Percentiles rank a stretch among this genome's conserved stretches.
Conservation (phyloP, 2,329 filamentous ascomycete genomes). For the Cercospora zeae-maydis region DNA sequence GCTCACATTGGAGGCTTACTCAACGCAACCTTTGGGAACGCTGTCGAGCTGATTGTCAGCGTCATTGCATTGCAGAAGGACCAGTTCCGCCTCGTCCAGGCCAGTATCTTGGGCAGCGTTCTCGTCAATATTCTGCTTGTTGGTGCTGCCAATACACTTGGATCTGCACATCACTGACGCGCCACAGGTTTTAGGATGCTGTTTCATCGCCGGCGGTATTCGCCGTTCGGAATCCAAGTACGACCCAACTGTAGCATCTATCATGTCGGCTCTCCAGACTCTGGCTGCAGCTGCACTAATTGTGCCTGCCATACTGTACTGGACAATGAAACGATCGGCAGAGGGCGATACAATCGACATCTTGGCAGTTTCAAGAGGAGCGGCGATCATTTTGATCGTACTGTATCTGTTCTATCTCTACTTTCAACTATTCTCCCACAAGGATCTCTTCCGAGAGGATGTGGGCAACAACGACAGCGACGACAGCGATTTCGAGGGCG, state of each 20-base stretch:
- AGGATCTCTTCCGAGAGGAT: conserved; percentile 45
- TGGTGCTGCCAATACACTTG: conserved; percentile 38
- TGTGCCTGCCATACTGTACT: conserved; percentile 53
- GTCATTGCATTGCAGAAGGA: conserved; percentile 80
- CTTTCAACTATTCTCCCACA: conserved; percentile 52
- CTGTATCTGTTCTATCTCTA: conserved; percentile 54
- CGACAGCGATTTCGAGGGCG: conserved; percentile 29
- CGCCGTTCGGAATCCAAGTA: conserved; percentile 51
- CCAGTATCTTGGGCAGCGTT: conserved; percentile 95
- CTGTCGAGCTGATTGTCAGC: conserved; percentile 78
- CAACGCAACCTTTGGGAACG: conserved; percentile 78
- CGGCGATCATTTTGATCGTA: conserved; percentile 50
- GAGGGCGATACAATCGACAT: conserved; percentile 43
- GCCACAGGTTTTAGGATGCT: conserved; percentile 43
- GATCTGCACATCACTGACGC: neutral
- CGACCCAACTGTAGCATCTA: conserved; percentile 71
- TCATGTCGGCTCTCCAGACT: conserved; percentile 61
- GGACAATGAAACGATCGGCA: conserved; percentile 40
- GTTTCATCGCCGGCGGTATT: conserved; percentile 50
- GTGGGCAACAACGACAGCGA: conserved; percentile 29
- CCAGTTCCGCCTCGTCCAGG: conserved; percentile 91
- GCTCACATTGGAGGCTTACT: conserved; percentile 71
- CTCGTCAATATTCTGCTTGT: conserved; percentile 85
- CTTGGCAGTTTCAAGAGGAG: conserved; percentile 51
- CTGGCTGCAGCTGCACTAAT: conserved; percentile 52